Evolutionary conservation across 1,284 basidiomycete genomes (phyloP).

Genomic region (Ganoderma lucidum): DNA sequence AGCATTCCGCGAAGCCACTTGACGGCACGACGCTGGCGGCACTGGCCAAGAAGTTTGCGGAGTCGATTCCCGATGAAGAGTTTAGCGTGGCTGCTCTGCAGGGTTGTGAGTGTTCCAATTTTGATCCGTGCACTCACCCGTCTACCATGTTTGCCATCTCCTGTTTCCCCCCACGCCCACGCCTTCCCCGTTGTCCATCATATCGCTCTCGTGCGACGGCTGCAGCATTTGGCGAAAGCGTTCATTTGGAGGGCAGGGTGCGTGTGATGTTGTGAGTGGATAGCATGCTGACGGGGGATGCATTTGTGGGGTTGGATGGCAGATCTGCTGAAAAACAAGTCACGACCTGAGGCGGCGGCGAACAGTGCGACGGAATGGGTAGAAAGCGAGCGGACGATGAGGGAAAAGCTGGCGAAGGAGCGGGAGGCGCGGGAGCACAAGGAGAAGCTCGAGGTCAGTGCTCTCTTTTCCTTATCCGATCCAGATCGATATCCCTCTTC

Average conservation of each 20-base stretch:
- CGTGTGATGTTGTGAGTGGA: slow-evolving; percentile 28
- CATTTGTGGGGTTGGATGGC: slow-evolving; percentile 16
- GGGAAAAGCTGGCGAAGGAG: slow-evolving; percentile 73
- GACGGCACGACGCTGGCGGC: slow-evolving; percentile 65
- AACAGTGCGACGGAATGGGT: slow-evolving; percentile 74
- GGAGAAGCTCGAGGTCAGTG: slow-evolving; percentile 66
- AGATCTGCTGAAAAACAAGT: slow-evolving; percentile 85
- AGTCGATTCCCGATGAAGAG: slow-evolving; percentile 78
- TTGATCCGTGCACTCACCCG: slow-evolving; percentile 28
- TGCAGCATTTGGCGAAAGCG: slow-evolving; percentile 8
- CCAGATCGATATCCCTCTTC: slow-evolving; percentile 36
- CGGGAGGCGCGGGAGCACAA: slow-evolving; percentile 71
- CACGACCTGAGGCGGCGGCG: slow-evolving; percentile 75
- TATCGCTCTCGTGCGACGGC: slow-evolving; percentile 9
- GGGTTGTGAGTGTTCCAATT: slow-evolving; percentile 69
- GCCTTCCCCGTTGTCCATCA: neutral
- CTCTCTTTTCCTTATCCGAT: slow-evolving; percentile 33
- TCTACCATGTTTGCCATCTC: slow-evolving; percentile 20
- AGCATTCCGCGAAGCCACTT: slow-evolving; percentile 69
- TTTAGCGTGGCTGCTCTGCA: slow-evolving; percentile 88
- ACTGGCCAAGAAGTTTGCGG: slow-evolving; percentile 78
- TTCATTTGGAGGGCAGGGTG: slow-evolving; percentile 33
- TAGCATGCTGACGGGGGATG: slow-evolving; percentile 36
- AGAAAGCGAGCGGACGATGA: slow-evolving; percentile 71
- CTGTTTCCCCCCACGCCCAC: neutral